phyloP scores from a whole-genome alignment of 352 stramenopile genomes.

The Thalassiosira gravida region DNA sequence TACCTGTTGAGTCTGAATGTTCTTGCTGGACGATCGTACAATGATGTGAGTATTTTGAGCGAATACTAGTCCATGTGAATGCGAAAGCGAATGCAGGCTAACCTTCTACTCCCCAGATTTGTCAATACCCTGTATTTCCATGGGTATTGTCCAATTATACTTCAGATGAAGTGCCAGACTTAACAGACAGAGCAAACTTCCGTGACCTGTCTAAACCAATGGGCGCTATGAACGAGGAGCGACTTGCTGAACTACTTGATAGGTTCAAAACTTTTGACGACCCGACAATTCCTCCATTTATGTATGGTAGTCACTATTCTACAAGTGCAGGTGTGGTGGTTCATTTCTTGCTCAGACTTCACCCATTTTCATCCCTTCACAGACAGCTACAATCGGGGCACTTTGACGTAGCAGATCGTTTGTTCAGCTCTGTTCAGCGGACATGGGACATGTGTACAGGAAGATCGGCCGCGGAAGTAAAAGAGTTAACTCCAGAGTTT shows the following conservation, averaged over 20 bases:
- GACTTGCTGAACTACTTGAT: constrained; percentile 86
- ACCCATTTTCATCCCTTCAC: constrained; percentile 94
- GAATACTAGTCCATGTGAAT: too few species aligned
- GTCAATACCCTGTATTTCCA: constrained; percentile 88
- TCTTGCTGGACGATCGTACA: constrained; percentile 93
- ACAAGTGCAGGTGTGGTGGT: constrained; percentile 95
- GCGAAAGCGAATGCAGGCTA: too few species aligned
- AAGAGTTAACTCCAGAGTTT: constrained; percentile 98
- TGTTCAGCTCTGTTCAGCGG: constrained; percentile 93
- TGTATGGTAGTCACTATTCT: constrained; percentile 94
- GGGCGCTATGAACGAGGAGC: constrained; percentile 91
- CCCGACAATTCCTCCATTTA: constrained; percentile 88
- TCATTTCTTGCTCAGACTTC: constrained; percentile 95
- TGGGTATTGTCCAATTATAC: constrained; percentile 97
- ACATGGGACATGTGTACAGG: constrained; percentile 96
- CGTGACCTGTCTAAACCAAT: constrained; percentile 96
- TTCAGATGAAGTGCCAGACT: constrained; percentile 90
- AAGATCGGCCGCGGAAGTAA: constrained; percentile 94
- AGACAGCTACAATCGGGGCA: constrained; percentile 93
- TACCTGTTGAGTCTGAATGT: constrained; percentile 97
- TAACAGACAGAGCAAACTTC: constrained; percentile 91
- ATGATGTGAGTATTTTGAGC: constrained; percentile 96
- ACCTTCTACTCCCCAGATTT: constrained; percentile 93
- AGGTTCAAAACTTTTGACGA: constrained; percentile 89
- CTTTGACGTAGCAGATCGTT: constrained; percentile 96